Percentiles rank a stretch among this genome's conserved stretches.
These are phyloP conservation scores for Penicillium vulpinum DNA, from an alignment of 2,329 filamentous ascomycete genomes.

Conservation along the genomic window DNA sequence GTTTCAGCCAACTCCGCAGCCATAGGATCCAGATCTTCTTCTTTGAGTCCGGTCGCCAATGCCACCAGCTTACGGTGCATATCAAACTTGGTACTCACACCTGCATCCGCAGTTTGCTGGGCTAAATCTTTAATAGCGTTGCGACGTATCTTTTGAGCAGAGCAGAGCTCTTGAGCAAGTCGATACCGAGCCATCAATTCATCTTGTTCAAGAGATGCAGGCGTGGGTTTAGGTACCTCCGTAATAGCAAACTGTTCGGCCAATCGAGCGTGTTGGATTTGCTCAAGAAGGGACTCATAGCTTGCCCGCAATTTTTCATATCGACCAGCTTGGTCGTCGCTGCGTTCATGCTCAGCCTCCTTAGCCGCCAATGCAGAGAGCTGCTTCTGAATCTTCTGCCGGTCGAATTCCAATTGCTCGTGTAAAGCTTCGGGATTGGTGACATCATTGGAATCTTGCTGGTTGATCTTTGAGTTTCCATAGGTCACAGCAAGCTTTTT, in stretches of 20 bases:
- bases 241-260: slow-evolving; percentile 30
- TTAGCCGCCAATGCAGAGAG: slow-evolving; percentile 37
- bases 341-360: slow-evolving; percentile 38
- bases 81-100: slow-evolving; percentile 48
- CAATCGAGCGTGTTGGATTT: slow-evolving; percentile 42
- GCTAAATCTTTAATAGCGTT: slow-evolving; percentile 43
- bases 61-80: slow-evolving; percentile 50
- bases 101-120: slow-evolving; percentile 47
- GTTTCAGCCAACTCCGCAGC: slow-evolving; percentile 48
- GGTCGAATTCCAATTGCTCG: slow-evolving; percentile 46
- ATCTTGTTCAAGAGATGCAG: slow-evolving; percentile 26
- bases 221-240: slow-evolving; percentile 12
- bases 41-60: slow-evolving; percentile 48
- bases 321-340: slow-evolving; percentile 40
- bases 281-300: slow-evolving; percentile 48
- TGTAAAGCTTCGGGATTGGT: slow-evolving; percentile 44
- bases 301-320: slow-evolving; percentile 39
- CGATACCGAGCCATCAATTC: slow-evolving; percentile 35
- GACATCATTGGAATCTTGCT: slow-evolving; percentile 50
- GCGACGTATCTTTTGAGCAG: slow-evolving; percentile 37
- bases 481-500: slow-evolving; percentile 62
- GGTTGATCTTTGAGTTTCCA: slow-evolving; percentile 64
- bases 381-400: slow-evolving; percentile 46
- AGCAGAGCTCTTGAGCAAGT: slow-evolving; percentile 33
- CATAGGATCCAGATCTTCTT: slow-evolving; percentile 51